phyloP scores from a whole-genome alignment of 306 rosid species.

The Ochetophila trinervis region DNA sequence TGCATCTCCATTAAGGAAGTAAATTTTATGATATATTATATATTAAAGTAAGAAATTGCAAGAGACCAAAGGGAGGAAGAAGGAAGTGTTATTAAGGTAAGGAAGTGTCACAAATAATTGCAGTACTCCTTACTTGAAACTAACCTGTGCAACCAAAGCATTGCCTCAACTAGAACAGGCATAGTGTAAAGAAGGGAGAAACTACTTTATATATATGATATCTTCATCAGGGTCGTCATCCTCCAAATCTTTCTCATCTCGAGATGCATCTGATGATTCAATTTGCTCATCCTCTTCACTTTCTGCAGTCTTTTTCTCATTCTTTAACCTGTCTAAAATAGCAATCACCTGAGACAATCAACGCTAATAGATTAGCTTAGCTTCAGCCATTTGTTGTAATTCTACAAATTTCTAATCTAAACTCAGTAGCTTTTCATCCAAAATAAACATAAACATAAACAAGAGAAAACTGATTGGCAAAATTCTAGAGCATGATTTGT shows the following conservation, averaged over 20 bases:
- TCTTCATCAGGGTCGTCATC: conserved; percentile 70
- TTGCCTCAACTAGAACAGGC: too few species aligned
- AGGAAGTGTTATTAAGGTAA: too few species aligned
- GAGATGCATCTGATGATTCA: conserved; percentile 36
- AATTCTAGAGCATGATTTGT: background rate
- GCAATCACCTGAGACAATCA: conserved; percentile 73
- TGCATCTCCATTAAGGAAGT: too few species aligned
- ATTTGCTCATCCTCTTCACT: conserved; percentile 31
- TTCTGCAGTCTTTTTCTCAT: conserved; percentile 37
- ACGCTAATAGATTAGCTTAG: conserved; percentile 21
- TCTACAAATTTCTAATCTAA: background rate
- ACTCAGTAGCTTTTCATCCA: too few species aligned
- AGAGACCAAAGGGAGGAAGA: too few species aligned
- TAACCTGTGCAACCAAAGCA: too few species aligned
- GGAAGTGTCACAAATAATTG: too few species aligned
- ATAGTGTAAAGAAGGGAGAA: background rate
- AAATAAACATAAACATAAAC: background rate
- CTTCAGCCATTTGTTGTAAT: conserved; percentile 8
- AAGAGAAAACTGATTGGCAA: background rate
- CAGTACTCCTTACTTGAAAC: too few species aligned
- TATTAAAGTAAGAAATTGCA: too few species aligned
- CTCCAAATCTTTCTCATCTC: conserved; percentile 55
- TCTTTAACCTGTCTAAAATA: conserved; percentile 74
- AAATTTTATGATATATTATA: too few species aligned
- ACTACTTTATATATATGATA: conserved; percentile 69